Conservation (phyloP, 305 asterid species). For the Nicotiana rustica region DNA sequence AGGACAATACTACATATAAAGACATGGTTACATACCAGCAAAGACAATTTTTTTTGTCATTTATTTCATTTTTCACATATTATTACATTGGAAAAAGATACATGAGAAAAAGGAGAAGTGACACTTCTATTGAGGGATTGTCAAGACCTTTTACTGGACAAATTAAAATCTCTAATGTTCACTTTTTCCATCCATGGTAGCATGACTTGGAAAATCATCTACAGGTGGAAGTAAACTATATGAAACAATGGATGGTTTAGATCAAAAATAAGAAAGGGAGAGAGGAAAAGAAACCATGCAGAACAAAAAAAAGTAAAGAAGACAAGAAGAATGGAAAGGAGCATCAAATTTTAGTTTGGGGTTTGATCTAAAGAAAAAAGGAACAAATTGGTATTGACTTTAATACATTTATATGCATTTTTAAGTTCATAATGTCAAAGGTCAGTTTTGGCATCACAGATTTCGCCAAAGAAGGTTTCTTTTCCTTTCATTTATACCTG, state of each 20-base stretch:
- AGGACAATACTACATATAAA: neutral
- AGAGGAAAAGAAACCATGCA: conserved; percentile 26
- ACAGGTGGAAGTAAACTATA: conserved; percentile 13
- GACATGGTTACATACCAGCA: neutral
- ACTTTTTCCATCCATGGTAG: conserved; percentile 26
- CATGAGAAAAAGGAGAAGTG: conserved; percentile 16
- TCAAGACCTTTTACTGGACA: conserved; percentile 23
- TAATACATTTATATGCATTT: conserved; percentile 1
- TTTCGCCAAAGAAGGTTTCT: neutral
- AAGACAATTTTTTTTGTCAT: neutral
- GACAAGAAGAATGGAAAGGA: neutral
- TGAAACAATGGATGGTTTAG: conserved; percentile 13
- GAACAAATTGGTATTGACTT: neutral
- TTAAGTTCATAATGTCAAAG: neutral
- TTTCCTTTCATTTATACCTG: neutral
- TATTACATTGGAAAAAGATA: neutral
- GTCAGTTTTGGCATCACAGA: conserved; percentile 26
- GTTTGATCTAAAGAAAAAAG: neutral
- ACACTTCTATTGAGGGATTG: conserved; percentile 24
- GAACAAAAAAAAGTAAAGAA: neutral
- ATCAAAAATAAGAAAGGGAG: conserved; percentile 31
- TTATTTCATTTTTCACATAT: conserved; percentile 3
- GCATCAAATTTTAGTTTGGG: neutral
- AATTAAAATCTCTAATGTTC: conserved; percentile 14
- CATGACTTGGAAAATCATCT: conserved; percentile 17